Conservation (phyloP, 257 asterid genomes). For the Petunia axillaris region DNA sequence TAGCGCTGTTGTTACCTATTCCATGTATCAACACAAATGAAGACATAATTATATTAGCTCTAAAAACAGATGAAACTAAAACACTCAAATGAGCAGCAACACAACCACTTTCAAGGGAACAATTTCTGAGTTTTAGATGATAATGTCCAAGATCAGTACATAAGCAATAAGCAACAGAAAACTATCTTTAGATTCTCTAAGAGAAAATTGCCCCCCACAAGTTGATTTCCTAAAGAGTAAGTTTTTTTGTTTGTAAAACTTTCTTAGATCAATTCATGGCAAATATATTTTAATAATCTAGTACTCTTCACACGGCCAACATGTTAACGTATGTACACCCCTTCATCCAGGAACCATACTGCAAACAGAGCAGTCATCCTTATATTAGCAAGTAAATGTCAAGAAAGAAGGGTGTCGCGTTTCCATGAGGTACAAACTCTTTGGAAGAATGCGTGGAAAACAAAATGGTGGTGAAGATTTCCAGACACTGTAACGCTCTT, state of each 20-base stretch:
- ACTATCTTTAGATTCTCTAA: not conserved
- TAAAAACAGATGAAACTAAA: not conserved
- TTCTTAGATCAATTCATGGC: not conserved
- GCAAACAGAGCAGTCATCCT: not conserved
- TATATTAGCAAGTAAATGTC: not conserved
- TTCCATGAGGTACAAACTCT: not conserved
- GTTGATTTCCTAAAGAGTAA: not conserved
- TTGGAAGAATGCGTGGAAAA: not conserved
- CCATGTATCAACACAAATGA: conserved; percentile 26
- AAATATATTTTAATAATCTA: not conserved
- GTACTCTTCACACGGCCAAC: conserved; percentile 11
- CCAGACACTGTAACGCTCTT: not conserved
- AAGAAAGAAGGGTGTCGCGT: not conserved
- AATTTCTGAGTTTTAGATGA: not conserved
- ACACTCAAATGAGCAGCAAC: not conserved
- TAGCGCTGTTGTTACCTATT: conserved; percentile 93
- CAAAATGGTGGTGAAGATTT: not conserved
- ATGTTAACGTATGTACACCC: not conserved
- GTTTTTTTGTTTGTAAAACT: not conserved
- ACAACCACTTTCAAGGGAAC: not conserved
- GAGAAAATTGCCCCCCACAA: not conserved
- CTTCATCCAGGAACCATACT: not conserved
- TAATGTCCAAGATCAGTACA: no score
- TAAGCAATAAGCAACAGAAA: no score
- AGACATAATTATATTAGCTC: not conserved